Evolutionary conservation across 1,139 yeast genomes (phyloP).

Genomic region (Martiniozyma asiatica): DNA sequence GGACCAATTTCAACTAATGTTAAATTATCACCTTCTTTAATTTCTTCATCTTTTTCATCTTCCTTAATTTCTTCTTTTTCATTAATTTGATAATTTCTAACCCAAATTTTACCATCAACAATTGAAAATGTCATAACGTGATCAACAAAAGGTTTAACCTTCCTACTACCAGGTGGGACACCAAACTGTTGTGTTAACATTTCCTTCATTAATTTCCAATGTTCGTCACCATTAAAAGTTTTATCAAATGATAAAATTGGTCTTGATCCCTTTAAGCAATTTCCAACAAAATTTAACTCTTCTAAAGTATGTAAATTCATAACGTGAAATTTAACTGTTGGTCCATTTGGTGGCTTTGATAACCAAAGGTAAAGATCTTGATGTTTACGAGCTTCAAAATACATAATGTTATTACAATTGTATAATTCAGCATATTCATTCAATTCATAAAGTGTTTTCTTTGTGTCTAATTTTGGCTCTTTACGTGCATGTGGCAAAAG

Average conservation of each 20-base stretch:
- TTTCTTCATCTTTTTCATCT: slow-evolving; percentile 21
- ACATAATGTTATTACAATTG: slow-evolving; percentile 91
- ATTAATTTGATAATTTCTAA: slow-evolving; percentile 85
- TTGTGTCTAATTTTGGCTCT: slow-evolving; percentile 91
- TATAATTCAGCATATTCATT: slow-evolving; percentile 94
- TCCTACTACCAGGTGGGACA: slow-evolving; percentile 93
- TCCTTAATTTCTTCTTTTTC: slow-evolving; percentile 40
- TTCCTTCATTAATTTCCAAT: slow-evolving; percentile 70
- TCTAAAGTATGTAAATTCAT: slow-evolving; percentile 95
- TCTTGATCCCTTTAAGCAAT: slow-evolving; percentile 90
- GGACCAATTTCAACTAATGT: slow-evolving; percentile 91
- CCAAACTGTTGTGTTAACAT: slow-evolving; percentile 81
- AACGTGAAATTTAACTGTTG: slow-evolving; percentile 85
- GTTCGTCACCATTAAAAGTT: slow-evolving; percentile 52
- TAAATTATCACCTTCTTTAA: slow-evolving; percentile 24
- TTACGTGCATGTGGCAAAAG: slow-evolving; percentile 92
- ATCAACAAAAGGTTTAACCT: slow-evolving; percentile 87
- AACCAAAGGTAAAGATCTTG: slow-evolving; percentile 92
- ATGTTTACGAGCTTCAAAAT: slow-evolving; percentile 94
- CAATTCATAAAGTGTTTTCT: slow-evolving; percentile 75
- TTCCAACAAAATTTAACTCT: slow-evolving; percentile 92
- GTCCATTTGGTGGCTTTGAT: slow-evolving; percentile 96
- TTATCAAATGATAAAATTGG: slow-evolving; percentile 88
- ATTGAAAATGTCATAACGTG: slow-evolving; percentile 89
- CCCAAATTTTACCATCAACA: slow-evolving; percentile 92